Base-by-base conservation (phyloP, 192 early-diverging fungal species). In the Backusella luteola region DNA sequence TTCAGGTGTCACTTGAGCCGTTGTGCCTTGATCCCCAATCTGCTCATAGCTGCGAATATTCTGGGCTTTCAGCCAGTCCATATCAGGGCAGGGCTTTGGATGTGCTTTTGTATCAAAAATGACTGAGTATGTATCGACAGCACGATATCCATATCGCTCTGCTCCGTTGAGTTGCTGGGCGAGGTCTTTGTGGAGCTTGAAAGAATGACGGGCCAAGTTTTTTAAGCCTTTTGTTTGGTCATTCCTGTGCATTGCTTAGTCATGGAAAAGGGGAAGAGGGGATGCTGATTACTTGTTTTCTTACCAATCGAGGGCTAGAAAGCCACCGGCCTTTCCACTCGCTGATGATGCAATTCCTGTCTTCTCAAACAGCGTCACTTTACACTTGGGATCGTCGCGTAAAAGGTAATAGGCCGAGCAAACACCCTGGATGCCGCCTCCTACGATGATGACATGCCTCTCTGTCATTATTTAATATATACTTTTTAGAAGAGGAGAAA, bases 291-390 rank as follows among this genome's bases (percentile, higher is more conserved):
- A 32, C n/a, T 32, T n/a, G 12, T 21, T 23, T 36, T 6, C 35
- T 42, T 79, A 74, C 85, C 85, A 86, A 70, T 86, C 79, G 52
- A 73, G 73, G 44, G 85, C 76, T 19, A 87, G 73, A 69, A 87
- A 87, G 21, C 86, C 86, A 69, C 86, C 86, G 26, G 85, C 80
- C 67, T 82, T 84, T 6, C 86, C 86, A 19, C 81, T 84, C 21
- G 83, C 83, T n/a, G 76, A 82, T 34, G 74, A 76, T 9, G 83
- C 86, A 34, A 87, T 77, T 17, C 63, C 79, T 8, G 80, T 80
- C 67, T 79, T 74, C 66, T 87, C 86, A 52, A 87, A 66, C 9
- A 87, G 74, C 1, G 86, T 87, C 3, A 87, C 67, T 52, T 73
- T 66, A 15, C 80, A 32, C 23, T 69, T 63, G 0, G 74, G 74